Evolutionary conservation across 2,329 filamentous ascomycete genomes (phyloP), one percentile per base, ranked within the genome.

Genomic region (Penicillium psychrosexuale): DNA sequence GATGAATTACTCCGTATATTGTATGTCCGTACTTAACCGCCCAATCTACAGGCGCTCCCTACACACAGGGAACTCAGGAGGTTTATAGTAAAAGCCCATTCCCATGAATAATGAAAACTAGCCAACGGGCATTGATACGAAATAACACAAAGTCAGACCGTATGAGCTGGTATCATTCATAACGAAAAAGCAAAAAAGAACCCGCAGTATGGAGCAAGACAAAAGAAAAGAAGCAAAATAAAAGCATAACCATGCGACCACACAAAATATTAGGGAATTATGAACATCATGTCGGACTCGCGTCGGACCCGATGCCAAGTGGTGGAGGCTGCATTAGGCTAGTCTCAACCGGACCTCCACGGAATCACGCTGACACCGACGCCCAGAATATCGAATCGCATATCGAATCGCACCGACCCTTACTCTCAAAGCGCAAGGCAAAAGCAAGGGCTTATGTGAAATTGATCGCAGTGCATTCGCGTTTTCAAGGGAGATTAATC

Each of bases 141-240:
- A 61, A 60, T 48, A 63, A 61, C 46, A 57, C 62, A 65, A 58
- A 59, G 63, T 63, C 61, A 65, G 59, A 65, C 60, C 65, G 57
- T 56, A 66, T 68, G 66, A 71, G 68, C 66, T 72, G 71, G 71
- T 74, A 74, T 74, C 71, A 72, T 69, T 64, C 61, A 64, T 65
- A 59, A 57, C 54, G 61, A 60, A 61, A 51, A 61, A 61, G 57
- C 28, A 53, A 55, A 57, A 24, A 57, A 19, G 2, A 66, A 51
- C 52, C 59, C 61, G 55, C 57, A 57, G 53, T 47, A 62, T 49
- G 46, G 53, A 61, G 56, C 53, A 59, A 57, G 47, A 51, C 43
- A 55, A 61, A 40, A 53, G 50, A 55, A 57, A 59, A 55, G 19
- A 46, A 48, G 44, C 44, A 60, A 31, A 55, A 48, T 11, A 53